Base-by-base conservation (phyloP, 2,329 filamentous ascomycete genomes). In the Cladosporium sp. region DNA sequence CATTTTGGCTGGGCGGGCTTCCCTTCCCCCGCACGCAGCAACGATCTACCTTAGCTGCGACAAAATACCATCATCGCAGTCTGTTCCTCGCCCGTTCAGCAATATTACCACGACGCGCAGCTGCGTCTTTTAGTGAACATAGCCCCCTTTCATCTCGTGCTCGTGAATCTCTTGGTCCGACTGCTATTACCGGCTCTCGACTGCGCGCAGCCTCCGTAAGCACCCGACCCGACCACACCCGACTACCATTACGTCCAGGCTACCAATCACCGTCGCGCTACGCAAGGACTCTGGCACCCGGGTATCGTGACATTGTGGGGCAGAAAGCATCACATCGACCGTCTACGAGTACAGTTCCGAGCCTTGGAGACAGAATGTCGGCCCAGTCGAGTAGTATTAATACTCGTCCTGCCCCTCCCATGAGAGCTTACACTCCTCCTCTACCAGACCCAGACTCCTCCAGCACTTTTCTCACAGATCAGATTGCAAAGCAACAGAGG, bases 401-500 rank as follows among this genome's bases (percentile, higher is more conserved):
- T 51, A 51, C 51, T 54, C 56, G 63, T 28, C 61, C 65, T 57
- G 55, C 63, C 59, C 64, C 66, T 54, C 62, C 60, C 17, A 38
- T 61, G 30, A 61, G 65, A 30, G 40, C 61, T 40, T 65, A 62
- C 60, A 68, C 68, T 61, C 65, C 68, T 59, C 61, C 59, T 54
- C 65, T 65, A 63, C 68, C 66, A 49, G 76, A 72, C 75, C 67
- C 66, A 49, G 76, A 72, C 75, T 75, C 74, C 72, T 82, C 68
- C 70, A 78, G 66, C 75, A 80, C 84, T 75, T 84, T 83, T 74
- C 76, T 78, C 71, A 76, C 79, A 74, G 81, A 84, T 65, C 81
- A 83, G 71, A 71, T 83, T 67, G 74, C 76, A 66, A 84, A 83
- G 71, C 82, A 84, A 72, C 77, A 80, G 63, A 78, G 78, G 67